A percentile compares a stretch with the other conserved stretches of the same genome.
These are phyloP conservation scores for Benincasa hispida DNA, from an alignment of 306 rosid species.

Conservation along the genomic window DNA sequence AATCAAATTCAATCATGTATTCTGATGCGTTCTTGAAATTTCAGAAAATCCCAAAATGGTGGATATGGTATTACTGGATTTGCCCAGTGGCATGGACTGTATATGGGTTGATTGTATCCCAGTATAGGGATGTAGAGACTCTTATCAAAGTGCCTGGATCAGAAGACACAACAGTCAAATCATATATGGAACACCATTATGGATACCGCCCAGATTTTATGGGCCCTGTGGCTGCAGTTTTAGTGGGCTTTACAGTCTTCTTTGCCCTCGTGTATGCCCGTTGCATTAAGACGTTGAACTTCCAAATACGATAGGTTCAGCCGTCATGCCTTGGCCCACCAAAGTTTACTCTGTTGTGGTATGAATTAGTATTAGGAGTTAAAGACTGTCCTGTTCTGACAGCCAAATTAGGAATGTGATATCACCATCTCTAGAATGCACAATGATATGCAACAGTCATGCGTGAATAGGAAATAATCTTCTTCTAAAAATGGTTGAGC, in stretches of 20 bases:
- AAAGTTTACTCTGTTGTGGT: not conserved
- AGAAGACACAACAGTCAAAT: conserved; percentile 18
- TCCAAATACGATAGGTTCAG: conserved; percentile 24
- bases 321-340: not conserved
- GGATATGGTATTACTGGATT: conserved; percentile 56
- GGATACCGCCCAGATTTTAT: conserved; percentile 34
- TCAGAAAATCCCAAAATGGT: conserved; percentile 65
- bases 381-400: not conserved
- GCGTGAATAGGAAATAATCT: not conserved
- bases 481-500: not conserved
- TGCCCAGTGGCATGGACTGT: conserved; percentile 51
- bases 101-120: conserved; percentile 50
- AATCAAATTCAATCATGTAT: not conserved
- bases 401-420: not conserved
- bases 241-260: conserved; percentile 25
- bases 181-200: conserved; percentile 38
- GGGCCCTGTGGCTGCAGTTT: conserved; percentile 26
- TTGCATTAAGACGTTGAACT: conserved; percentile 37
- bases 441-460: not conserved
- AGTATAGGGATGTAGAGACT: conserved; percentile 35
- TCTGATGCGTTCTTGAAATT: not conserved
- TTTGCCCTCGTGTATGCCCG: conserved; percentile 34
- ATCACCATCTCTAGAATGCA: not conserved
- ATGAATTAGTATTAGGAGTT: not conserved
- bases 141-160: conserved; percentile 28